Evolutionary conservation across 2,329 filamentous ascomycete genomes (phyloP), one percentile per base, ranked within the genome.

Genomic region (Aphanocladium album): DNA sequence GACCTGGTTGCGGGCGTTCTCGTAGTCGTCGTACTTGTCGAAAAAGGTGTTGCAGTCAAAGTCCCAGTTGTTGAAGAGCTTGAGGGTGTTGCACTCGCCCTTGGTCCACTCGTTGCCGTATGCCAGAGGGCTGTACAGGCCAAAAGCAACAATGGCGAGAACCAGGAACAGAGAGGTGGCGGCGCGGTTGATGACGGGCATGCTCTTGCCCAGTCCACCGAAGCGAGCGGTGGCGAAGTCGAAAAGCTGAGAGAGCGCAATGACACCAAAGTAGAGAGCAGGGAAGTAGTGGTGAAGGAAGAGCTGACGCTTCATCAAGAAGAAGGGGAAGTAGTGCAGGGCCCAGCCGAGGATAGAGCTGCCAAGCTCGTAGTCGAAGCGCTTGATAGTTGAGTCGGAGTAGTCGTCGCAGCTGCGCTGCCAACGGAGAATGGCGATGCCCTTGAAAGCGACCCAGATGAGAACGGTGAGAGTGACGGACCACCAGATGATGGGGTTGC

Each of bases 231-330:
- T 89, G 60, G 86, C 73, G 70, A 92, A 97, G 76, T 99, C 95
- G 75, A 91, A 93, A 54, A 90, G 83, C 75, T 98, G 93, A 74
- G 89, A 95, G 60, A 97, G 83, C 9, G 90, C 87, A 66, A 98
- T 88, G 69, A 99, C 87, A 64, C 90, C 92, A 73, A 99, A 99
- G 79, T 96, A 96, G 16, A 99, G 84, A 2, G 95, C 95, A 0
- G 95, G 95, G 76, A 99, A 95, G 76, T 99, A 99, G 78, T 99
- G 95, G 76, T 99, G 95, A 64, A 99, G 81, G 83, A 99, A 99
- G 39, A 99, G 87, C 77, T 99, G 95, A 68, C 95, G 92, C 72
- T 95, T 87, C 95, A 99, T 98, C 61, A 99, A 84, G 79, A 87
- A 99, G 80, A 99, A 99, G 12, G 95, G 95, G 81, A 99, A 98